Percentiles rank a stretch among this genome's conserved stretches.
Conservation (phyloP, 805 yeast species). For the Komagataella phaffii region DNA sequence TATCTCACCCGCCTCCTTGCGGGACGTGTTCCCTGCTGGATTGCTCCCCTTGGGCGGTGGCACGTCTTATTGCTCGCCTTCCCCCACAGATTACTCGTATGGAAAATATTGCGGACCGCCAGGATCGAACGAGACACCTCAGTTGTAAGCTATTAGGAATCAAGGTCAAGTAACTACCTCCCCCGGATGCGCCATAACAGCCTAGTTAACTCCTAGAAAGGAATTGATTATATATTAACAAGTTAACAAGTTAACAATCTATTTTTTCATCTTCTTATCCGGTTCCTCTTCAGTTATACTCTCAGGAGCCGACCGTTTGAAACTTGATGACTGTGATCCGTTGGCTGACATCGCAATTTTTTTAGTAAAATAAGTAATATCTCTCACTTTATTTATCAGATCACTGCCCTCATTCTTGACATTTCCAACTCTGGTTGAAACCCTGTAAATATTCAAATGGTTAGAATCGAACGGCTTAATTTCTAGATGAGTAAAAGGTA, state of each 20-base stretch:
- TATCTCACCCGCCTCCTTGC: not conserved
- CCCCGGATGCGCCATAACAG: not conserved
- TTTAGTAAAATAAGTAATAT: not conserved
- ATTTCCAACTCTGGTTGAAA: constrained; percentile 53
- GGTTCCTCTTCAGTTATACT: not conserved
- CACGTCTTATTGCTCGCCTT: not conserved
- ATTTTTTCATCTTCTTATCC: not conserved
- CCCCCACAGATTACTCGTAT: not conserved
- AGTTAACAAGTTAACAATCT: too few relatives aligned
- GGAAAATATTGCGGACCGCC: not conserved
- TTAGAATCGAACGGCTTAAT: constrained; percentile 22
- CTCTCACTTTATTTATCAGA: constrained; percentile 17
- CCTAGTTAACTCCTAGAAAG: not conserved
- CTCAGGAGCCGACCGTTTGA: not conserved
- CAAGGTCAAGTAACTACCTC: not conserved
- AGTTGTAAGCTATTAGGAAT: not conserved
- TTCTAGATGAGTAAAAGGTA: constrained; percentile 25
- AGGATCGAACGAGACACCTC: not conserved
- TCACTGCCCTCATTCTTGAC: constrained; percentile 31
- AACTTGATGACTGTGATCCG: not conserved
- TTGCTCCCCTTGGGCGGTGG: not conserved
- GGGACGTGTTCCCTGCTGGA: not conserved
- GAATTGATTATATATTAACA: too few relatives aligned
- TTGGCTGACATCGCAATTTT: not conserved
- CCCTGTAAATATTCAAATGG: constrained; percentile 39